A percentile compares a stretch with the other conserved stretches of the same genome.
These are phyloP conservation scores for Apium graveolens DNA, from an alignment of 129 eudicot genomes.

Conservation along the genomic window DNA sequence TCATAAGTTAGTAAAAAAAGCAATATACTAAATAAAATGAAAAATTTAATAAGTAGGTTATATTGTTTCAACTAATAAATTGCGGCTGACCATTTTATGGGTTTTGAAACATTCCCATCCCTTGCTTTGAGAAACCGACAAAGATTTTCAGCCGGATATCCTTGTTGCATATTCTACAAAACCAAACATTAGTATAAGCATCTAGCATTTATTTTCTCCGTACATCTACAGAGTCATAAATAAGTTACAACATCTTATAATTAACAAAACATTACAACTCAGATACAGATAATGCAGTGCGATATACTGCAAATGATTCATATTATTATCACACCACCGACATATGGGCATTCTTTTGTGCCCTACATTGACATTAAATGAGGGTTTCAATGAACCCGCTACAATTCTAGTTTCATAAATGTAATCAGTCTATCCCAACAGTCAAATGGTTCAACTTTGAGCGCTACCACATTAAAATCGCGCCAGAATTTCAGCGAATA, in stretches of 20 bases:
- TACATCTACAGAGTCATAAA: too few species aligned
- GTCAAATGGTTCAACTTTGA: neutral
- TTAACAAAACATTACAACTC: neutral
- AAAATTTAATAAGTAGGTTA: too few species aligned
- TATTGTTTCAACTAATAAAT: too few species aligned
- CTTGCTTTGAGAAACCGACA: too few species aligned
- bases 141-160: too few species aligned
- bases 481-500: neutral
- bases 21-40: slow-evolving; percentile 18
- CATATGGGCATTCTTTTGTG: neutral
- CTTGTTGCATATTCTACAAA: too few species aligned
- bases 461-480: neutral
- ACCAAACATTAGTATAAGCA: too few species aligned
- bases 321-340: too few species aligned
- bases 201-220: too few species aligned
- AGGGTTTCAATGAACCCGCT: neutral
- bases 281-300: neutral
- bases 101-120: too few species aligned
- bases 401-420: too few species aligned
- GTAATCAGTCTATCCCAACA: neutral
- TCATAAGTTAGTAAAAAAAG: slow-evolving; percentile 10
- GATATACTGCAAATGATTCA: neutral
- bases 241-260: neutral
- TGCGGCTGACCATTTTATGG: too few species aligned
- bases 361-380: neutral